Percentiles rank a stretch among this genome's conserved stretches.
phyloP scores from a whole-genome alignment of 78 protist genomes.

The Speleostelium caveatum region DNA sequence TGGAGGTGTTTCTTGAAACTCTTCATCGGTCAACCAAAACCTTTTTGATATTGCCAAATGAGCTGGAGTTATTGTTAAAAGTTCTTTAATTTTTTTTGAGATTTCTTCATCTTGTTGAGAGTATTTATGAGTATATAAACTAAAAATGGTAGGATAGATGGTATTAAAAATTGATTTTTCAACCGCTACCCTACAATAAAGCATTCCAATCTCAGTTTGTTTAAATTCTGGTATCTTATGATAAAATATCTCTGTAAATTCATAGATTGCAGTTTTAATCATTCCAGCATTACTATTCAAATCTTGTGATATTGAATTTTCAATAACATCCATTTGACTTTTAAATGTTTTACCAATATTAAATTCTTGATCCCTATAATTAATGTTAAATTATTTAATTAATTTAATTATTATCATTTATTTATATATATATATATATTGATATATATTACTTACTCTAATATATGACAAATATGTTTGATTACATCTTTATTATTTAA shows the following conservation, averaged over 20 bases:
- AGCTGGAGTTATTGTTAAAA: conserved; percentile 37
- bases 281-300: background rate
- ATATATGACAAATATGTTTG: conserved; percentile 14
- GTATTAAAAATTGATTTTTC: conserved; percentile 24
- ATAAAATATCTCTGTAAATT: conserved; percentile 15
- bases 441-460: background rate
- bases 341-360: conserved; percentile 37
- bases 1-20: conserved; percentile 6
- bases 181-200: conserved; percentile 8
- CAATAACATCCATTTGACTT: background rate
- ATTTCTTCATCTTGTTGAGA: conserved; percentile 24
- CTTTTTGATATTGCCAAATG: conserved; percentile 46
- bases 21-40: conserved; percentile 54
- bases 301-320: background rate
- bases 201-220: background rate
- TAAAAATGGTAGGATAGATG: conserved; percentile 13
- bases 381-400: no score
- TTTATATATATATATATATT: background rate
- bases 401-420: background rate
- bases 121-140: conserved; percentile 11
- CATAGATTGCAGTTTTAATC: conserved; percentile 15
- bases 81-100: conserved; percentile 3
- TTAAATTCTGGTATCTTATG: conserved; percentile 17
- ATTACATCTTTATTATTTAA: conserved; percentile 15
- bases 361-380: conserved; percentile 36